Evolutionary conservation across 305 asterid species (phyloP).

Genomic region (Lippia alba): DNA sequence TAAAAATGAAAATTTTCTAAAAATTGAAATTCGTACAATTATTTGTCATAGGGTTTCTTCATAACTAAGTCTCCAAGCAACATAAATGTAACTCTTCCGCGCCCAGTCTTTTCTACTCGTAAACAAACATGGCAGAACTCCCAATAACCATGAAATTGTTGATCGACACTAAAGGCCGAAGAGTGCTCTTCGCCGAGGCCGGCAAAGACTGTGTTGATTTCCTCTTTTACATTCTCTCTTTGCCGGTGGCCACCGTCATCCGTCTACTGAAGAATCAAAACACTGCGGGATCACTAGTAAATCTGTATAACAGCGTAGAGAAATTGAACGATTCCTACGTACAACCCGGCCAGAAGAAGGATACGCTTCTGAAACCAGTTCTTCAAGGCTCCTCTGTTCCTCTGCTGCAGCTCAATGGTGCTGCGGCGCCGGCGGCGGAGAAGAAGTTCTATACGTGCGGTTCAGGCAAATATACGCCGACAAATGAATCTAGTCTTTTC

Average conservation of each 20-base stretch:
- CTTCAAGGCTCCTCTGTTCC: conserved; percentile 15
- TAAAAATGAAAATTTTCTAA: too few relatives aligned
- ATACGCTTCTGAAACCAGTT: conserved; percentile 33
- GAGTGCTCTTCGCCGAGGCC: conserved; percentile 45
- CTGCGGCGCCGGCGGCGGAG: not conserved
- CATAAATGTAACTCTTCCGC: too few relatives aligned
- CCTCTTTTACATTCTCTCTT: conserved; percentile 39
- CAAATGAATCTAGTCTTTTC: too few relatives aligned
- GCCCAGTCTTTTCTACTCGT: not conserved
- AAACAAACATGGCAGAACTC: conserved; percentile 7
- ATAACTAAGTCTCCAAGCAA: too few relatives aligned
- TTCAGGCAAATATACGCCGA: too few relatives aligned
- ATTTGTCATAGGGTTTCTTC: too few relatives aligned
- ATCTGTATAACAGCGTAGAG: conserved; percentile 40
- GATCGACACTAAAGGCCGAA: conserved; percentile 31
- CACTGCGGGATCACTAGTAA: conserved; percentile 39
- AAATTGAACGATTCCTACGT: conserved; percentile 30
- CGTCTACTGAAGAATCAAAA: conserved; percentile 7
- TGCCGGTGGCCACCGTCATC: conserved; percentile 32
- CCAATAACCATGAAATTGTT: conserved; percentile 39
- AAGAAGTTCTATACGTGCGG: conserved; percentile 30
- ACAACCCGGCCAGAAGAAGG: conserved; percentile 26
- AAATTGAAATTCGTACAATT: too few relatives aligned
- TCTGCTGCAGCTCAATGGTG: conserved; percentile 7
- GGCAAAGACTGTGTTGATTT: conserved; percentile 50